These are phyloP conservation scores for Penicillium mononematosum DNA, from an alignment of 495 filamentous ascomycete genomes.

Conservation along the genomic window DNA sequence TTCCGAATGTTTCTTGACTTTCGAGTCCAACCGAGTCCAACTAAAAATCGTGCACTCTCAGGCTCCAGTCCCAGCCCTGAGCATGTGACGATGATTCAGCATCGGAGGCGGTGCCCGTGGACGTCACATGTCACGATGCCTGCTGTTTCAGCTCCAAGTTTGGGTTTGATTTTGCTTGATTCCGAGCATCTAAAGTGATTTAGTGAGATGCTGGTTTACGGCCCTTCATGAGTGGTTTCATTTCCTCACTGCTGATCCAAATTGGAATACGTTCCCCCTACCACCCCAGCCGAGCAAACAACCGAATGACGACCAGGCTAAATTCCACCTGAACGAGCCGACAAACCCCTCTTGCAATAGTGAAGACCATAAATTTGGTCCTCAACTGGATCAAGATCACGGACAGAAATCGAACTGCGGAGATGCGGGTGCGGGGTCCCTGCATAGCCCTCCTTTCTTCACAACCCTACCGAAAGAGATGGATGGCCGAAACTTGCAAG, in stretches of 20 bases:
- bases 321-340: constrained; percentile 17
- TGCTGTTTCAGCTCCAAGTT: constrained; percentile 6
- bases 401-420: constrained; percentile 12
- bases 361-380: constrained; percentile 9
- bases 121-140: constrained; percentile 27
- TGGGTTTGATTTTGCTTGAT: constrained; percentile 8
- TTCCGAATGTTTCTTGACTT: not conserved
- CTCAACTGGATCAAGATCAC: constrained; percentile 18
- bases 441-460: constrained; percentile 28
- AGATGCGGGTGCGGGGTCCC: constrained; percentile 30
- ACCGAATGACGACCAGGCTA: constrained; percentile 16
- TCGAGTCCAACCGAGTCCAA: not conserved
- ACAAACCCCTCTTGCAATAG: constrained; percentile 14
- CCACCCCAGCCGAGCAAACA: constrained; percentile 30
- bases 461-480: constrained; percentile 31
- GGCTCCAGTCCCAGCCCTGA: not conserved
- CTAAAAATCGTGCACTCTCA: not conserved
- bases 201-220: constrained; percentile 18
- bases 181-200: constrained; percentile 3
- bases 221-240: constrained; percentile 65
- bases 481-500: constrained; percentile 27
- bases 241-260: constrained; percentile 73
- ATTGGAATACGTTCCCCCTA: constrained; percentile 75
- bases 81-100: constrained; percentile 23
- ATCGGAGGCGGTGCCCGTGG: constrained; percentile 13